A percentile compares a stretch with the other conserved stretches of the same genome.
Conservation (phyloP, 257 asterid genomes). For the Paulownia fortunei region DNA sequence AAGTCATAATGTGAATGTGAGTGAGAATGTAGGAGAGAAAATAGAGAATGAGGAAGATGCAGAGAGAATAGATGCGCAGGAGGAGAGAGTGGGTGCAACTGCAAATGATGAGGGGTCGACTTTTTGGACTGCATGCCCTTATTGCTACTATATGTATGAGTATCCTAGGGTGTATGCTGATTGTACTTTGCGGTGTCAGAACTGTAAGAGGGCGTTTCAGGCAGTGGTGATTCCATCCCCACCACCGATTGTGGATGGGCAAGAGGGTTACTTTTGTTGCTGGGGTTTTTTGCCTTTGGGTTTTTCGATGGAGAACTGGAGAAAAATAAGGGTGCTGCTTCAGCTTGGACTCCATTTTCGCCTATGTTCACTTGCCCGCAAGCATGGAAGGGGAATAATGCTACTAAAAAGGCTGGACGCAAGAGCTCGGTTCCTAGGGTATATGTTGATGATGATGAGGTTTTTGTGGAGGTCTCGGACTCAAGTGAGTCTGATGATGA, state of each 20-base stretch:
- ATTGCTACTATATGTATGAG: constrained; percentile 87
- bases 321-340: constrained; percentile 51
- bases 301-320: constrained; percentile 56
- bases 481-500: constrained; percentile 71
- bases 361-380: constrained; percentile 72
- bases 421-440: constrained; percentile 60
- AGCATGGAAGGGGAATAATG: constrained; percentile 30
- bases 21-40: constrained; percentile 37
- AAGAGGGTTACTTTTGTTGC: constrained; percentile 76
- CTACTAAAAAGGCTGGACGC: constrained; percentile 36
- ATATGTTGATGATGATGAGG: constrained; percentile 69
- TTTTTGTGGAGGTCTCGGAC: constrained; percentile 63
- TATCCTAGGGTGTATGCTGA: constrained; percentile 68
- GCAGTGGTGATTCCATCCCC: constrained; percentile 75
- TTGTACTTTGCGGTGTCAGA: constrained; percentile 75
- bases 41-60: constrained; percentile 23
- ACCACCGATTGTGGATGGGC: constrained; percentile 73
- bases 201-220: constrained; percentile 84
- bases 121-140: constrained; percentile 93
- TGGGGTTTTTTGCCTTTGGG: constrained; percentile 93
- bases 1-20: constrained; percentile 28
- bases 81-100: constrained; percentile 40
- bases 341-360: constrained; percentile 85
- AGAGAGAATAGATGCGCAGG: constrained; percentile 37
- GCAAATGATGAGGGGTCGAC: constrained; percentile 36